Conservation (phyloP, 2,329 filamentous ascomycete species). For the Penicillium sp. region DNA sequence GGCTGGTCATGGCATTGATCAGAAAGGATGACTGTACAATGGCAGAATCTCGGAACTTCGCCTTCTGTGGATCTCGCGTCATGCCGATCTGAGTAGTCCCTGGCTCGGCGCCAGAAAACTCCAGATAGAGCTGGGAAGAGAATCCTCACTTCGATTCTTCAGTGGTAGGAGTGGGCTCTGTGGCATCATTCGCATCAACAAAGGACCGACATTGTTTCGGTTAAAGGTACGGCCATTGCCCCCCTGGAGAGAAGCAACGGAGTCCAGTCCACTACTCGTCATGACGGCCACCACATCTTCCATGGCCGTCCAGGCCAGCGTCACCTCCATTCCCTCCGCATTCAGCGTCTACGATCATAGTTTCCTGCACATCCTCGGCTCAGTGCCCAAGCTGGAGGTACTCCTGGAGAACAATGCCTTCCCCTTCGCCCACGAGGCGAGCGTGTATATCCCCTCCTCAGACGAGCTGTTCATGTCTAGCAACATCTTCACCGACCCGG, state of each 20-base stretch:
- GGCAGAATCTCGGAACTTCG: conserved; percentile 12
- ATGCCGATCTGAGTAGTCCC: conserved; percentile 9
- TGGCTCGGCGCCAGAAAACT: neutral
- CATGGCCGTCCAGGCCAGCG: conserved; percentile 3
- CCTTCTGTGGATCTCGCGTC: conserved; percentile 1
- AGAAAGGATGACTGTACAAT: too few relatives aligned
- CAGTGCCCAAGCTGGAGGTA: conserved; percentile 36
- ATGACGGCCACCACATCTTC: conserved; percentile 3
- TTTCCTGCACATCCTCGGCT: conserved; percentile 37
- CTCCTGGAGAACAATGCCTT: conserved; percentile 40
- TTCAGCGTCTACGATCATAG: conserved; percentile 19
- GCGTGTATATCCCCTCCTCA: conserved; percentile 37
- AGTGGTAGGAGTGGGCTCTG: conserved; percentile 1
- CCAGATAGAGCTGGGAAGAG: too few relatives aligned
- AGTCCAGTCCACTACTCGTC: neutral
- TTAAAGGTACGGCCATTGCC: too few relatives aligned
- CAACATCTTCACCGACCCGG: conserved; percentile 31
- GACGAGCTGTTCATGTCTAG: conserved; percentile 42
- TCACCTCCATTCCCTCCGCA: conserved; percentile 25
- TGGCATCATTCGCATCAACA: neutral
- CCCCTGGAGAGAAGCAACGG: conserved; percentile 1
- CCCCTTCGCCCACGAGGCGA: conserved; percentile 53
- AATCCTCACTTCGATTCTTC: neutral
- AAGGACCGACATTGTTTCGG: neutral
- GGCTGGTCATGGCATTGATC: too few relatives aligned